Evolutionary conservation across 1,139 yeast genomes (phyloP), one percentile per base, ranked within the genome.

Genomic region (Nakaseomyces delphensis): DNA sequence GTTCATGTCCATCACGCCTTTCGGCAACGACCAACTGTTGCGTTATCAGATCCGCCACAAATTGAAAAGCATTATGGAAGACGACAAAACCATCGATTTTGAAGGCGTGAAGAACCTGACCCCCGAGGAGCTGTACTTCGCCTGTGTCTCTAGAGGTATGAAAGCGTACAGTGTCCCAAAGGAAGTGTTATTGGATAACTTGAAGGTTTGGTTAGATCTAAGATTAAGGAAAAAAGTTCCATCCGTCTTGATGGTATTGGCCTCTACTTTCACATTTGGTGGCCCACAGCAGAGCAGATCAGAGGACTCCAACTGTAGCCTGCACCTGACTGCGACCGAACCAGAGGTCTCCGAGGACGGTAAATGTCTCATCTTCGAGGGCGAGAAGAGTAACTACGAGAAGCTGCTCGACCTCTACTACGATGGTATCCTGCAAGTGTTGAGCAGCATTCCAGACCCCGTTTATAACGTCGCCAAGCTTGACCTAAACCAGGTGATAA

Each of bases 71-170:
- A 86, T 87, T 65, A 91, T 87, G 64, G 80, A 82, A 55, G 98
- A 91, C 64, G 98, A 91, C 63, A 80, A 83, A 58, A 82, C 86
- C 36, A 86, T 91, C 54, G 95, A 86, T 57, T 86, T 85, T 59
- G 98, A 91, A 68, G 97, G 97, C 40, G 93, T 87, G 41, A 85
- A 80, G 41, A 71, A 85, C 2, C 71, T 91, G 53, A 76, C 93
- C 3, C 73, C 82, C 24, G 79, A 79, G n/a, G 98, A 91, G 65
- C 73, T 91, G 48, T 87, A 85, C 60, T 71, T 72, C 49, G 97
- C 97, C 5, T 87, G 96, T 69, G 83, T 85, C 45, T 87, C 93
- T 42, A 78, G 98, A 65, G 98, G 98, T 60, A 86, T 91, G 63
- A 83, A 77, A 62, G 81, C 94, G 6, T 74, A 73, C 45, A 86